Conservation (phyloP, 1,284 basidiomycete species). For the Somion occarium region DNA sequence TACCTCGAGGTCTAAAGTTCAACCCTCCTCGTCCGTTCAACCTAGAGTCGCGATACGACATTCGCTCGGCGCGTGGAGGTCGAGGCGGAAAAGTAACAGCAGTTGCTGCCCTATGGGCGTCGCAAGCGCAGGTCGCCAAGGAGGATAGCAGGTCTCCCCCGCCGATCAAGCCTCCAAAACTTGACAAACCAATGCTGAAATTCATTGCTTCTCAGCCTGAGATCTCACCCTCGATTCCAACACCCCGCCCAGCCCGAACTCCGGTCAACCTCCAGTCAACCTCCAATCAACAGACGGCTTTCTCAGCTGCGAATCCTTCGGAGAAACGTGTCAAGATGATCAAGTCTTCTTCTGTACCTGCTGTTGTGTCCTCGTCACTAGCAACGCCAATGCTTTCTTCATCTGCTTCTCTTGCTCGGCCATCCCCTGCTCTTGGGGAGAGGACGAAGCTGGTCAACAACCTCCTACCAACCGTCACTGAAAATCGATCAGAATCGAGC, state of each 20-base stretch:
- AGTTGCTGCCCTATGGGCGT: slow-evolving; percentile 70
- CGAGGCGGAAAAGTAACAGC: slow-evolving; percentile 71
- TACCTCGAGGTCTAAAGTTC: slow-evolving; percentile 5
- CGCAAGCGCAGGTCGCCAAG: slow-evolving; percentile 23
- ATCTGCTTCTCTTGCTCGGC: slow-evolving; percentile 66
- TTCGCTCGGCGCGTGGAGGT: slow-evolving; percentile 74
- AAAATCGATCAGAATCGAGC: slow-evolving; percentile 3
- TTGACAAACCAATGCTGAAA: slow-evolving; percentile 2
- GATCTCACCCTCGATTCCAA: background rate
- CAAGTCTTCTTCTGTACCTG: slow-evolving; percentile 59
- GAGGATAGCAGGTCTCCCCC: slow-evolving; percentile 7
- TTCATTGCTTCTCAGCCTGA: background rate
- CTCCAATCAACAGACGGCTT: slow-evolving; percentile 4
- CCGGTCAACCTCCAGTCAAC: slow-evolving; percentile 3
- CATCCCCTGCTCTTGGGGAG: slow-evolving; percentile 20
- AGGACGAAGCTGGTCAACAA: slow-evolving; percentile 16
- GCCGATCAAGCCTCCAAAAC: background rate
- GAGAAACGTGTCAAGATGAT: slow-evolving; percentile 31
- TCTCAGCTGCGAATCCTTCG: slow-evolving; percentile 20
- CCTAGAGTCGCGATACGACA: slow-evolving; percentile 60
- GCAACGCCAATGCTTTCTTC: slow-evolving; percentile 67
- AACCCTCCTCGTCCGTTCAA: slow-evolving; percentile 35
- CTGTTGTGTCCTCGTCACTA: slow-evolving; percentile 61
- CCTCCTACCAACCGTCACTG: slow-evolving; percentile 5
- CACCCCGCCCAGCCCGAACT: background rate